phyloP scores from a whole-genome alignment of 768 basidiomycete species.

The Kwoniella shandongensis region DNA sequence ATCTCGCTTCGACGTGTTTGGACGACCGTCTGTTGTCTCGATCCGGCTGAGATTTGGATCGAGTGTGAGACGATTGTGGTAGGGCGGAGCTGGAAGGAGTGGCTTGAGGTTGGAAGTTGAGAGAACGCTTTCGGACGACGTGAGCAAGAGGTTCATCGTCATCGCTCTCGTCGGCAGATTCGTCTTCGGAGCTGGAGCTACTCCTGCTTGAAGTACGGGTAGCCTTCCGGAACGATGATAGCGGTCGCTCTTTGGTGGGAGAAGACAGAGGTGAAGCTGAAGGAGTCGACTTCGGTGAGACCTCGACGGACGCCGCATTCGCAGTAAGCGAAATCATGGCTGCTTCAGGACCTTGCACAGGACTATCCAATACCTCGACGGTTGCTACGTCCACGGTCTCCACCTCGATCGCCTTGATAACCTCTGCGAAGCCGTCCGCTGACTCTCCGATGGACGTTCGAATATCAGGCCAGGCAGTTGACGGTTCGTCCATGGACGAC shows the following conservation, averaged over 20 bases:
- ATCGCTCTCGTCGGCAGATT: conserved; percentile 20
- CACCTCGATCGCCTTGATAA: conserved; percentile 8
- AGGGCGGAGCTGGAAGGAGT: neutral
- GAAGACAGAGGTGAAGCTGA: conserved; percentile 3
- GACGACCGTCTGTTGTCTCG: neutral
- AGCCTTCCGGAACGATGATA: conserved; percentile 26
- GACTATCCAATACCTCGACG: conserved; percentile 1
- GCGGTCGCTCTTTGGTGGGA: conserved; percentile 3
- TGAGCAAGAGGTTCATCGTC: conserved; percentile 22
- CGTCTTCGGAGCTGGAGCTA: conserved; percentile 14
- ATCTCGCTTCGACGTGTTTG: conserved; percentile 7
- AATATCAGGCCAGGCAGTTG: conserved; percentile 27
- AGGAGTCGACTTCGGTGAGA: conserved; percentile 3
- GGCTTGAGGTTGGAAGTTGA: conserved; percentile 6
- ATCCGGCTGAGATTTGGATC: conserved; percentile 12
- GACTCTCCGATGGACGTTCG: conserved; percentile 18
- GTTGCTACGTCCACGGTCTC: neutral
- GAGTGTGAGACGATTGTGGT: neutral
- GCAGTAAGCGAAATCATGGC: conserved; percentile 6
- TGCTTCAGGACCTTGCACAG: neutral
- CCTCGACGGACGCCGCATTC: conserved; percentile 1
- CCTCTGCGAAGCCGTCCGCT: conserved; percentile 13
- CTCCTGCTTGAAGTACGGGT: conserved; percentile 1
- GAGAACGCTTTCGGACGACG: conserved; percentile 11
- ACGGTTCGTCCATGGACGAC: conserved; percentile 25